phyloP scores from a whole-genome alignment of 306 rosid genomes.

The Ormosia emarginata region DNA sequence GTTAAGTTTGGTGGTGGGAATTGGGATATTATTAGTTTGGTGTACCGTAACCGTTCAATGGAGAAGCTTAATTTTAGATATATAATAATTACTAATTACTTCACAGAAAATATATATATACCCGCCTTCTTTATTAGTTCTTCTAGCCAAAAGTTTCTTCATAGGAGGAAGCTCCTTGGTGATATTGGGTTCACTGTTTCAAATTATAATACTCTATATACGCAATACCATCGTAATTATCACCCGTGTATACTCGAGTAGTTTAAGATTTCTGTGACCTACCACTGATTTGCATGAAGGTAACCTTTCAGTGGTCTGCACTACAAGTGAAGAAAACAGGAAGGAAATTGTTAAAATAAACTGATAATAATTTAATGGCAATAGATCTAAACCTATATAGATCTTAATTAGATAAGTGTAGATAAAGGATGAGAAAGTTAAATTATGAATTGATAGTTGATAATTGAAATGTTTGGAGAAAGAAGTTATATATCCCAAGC shows the following conservation, averaged over 20 bases:
- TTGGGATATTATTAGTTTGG: slow-evolving; percentile 24
- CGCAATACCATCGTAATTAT: slow-evolving; percentile 13
- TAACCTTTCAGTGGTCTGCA: slow-evolving; percentile 23
- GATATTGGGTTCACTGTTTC: slow-evolving; percentile 19
- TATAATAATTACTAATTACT: slow-evolving; percentile 17
- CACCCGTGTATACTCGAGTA: slow-evolving; percentile 8
- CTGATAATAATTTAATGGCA: background rate
- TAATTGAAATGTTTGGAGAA: background rate
- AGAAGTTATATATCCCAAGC: background rate
- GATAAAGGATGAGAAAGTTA: background rate
- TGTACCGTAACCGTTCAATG: slow-evolving; percentile 26
- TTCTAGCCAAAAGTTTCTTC: slow-evolving; percentile 7
- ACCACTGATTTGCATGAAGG: slow-evolving; percentile 26
- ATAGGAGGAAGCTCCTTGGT: background rate
- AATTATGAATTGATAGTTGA: background rate
- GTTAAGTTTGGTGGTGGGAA: slow-evolving; percentile 34
- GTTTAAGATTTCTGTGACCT: slow-evolving; percentile 32
- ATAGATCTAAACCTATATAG: background rate
- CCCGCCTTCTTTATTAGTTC: background rate
- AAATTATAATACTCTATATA: slow-evolving; percentile 9
- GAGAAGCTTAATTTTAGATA: slow-evolving; percentile 11
- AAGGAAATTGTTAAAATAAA: background rate
- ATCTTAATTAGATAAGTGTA: background rate
- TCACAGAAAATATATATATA: background rate
- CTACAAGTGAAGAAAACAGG: slow-evolving; percentile 5